Conservation (phyloP, 2,329 filamentous ascomycete genomes). For the Fusarium odoratissimum region DNA sequence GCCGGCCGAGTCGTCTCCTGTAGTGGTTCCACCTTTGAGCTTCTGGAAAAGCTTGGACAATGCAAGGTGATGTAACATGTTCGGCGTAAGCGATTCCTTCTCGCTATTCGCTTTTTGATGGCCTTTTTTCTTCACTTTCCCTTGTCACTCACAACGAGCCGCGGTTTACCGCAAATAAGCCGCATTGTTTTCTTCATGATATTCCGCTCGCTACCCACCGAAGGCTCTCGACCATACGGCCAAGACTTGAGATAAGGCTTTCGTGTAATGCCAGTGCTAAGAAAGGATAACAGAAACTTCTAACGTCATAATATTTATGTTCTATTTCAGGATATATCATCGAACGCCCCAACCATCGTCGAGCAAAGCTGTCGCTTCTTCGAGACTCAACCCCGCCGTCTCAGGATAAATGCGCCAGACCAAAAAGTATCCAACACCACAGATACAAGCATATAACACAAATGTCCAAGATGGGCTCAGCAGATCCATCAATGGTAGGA, state of each 20-base stretch:
- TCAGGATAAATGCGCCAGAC: conserved; percentile 87
- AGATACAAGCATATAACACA: conserved; percentile 80
- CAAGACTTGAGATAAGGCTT: conserved; percentile 11
- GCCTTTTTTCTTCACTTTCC: not conserved
- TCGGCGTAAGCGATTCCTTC: conserved; percentile 30
- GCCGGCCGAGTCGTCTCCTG: conserved; percentile 32
- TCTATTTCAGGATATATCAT: conserved; percentile 44
- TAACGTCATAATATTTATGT: not conserved
- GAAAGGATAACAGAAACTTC: not conserved
- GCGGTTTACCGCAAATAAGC: conserved; percentile 37
- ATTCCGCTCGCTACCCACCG: conserved; percentile 2
- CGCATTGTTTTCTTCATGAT: not conserved
- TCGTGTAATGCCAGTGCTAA: not conserved
- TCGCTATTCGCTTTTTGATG: not conserved
- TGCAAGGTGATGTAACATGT: conserved; percentile 43
- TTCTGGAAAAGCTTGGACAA: conserved; percentile 29
- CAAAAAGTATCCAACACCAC: conserved; percentile 72
- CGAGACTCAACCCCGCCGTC: conserved; percentile 82
- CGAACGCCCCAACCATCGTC: conserved; percentile 79
- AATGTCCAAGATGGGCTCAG: conserved; percentile 83
- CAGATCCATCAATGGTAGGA: conserved; percentile 85
- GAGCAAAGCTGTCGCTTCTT: conserved; percentile 80
- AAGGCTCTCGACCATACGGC: conserved; percentile 22
- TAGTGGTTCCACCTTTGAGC: conserved; percentile 9
- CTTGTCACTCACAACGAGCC: not conserved